phyloP scores from a whole-genome alignment of 768 basidiomycete genomes.

The Dioszegia aurantiaca region DNA sequence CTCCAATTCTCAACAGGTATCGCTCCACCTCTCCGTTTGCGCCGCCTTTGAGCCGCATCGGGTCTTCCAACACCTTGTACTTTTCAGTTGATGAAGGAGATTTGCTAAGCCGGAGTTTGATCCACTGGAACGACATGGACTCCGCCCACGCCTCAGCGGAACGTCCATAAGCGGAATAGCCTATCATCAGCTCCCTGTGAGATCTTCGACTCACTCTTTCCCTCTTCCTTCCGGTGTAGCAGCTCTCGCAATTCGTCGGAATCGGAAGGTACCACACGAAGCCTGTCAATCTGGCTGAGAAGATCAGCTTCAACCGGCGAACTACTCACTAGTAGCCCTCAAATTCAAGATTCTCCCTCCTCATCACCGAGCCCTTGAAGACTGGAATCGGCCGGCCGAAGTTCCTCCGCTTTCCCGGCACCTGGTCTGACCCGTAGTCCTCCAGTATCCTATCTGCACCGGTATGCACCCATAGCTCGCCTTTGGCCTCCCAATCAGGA shows the following conservation, averaged over 20 bases:
- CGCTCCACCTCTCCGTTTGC: constrained; percentile 19
- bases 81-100: neutral
- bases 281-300: constrained; percentile 19
- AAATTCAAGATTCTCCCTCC: constrained; percentile 12
- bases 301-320: neutral
- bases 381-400: constrained; percentile 37
- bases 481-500: constrained; percentile 23
- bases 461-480: constrained; percentile 36
- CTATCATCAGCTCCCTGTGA: constrained; percentile 8
- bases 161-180: constrained; percentile 22
- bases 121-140: constrained; percentile 22
- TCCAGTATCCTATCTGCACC: constrained; percentile 24
- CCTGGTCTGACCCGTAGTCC: constrained; percentile 18
- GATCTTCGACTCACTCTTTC: constrained; percentile 21
- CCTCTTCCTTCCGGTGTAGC: constrained; percentile 28
- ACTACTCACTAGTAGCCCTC: constrained; percentile 38
- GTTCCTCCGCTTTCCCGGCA: constrained; percentile 21
- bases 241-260: constrained; percentile 28
- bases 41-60: constrained; percentile 19
- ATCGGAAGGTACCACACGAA: constrained; percentile 20
- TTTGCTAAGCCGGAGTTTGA: constrained; percentile 27
- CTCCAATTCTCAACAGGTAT: constrained; percentile 27
- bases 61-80: constrained; percentile 16
- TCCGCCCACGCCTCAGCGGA: constrained; percentile 22
- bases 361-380: constrained; percentile 14